Base-by-base conservation (phyloP, 1,284 basidiomycete species). In the Austropuccinia psidii region DNA sequence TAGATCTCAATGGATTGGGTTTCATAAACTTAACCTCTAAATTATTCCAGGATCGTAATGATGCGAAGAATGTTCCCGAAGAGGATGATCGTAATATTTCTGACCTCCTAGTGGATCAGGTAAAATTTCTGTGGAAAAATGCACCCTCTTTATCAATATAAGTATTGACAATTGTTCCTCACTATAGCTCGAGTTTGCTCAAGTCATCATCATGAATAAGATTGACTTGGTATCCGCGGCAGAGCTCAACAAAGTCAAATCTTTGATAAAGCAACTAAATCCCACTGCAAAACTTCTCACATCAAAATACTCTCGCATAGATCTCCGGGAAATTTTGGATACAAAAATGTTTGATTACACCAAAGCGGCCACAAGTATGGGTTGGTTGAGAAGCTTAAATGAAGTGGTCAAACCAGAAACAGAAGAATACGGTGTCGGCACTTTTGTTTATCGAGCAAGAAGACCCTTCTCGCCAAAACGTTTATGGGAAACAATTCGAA, bases 41-140 rank as follows among this genome's bases (percentile, higher is more conserved):
- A 8, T 49, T 39, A 24, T 37, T 43, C 15, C 43, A 67, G 65
- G 65, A 73, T 65, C 70, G 61, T 65, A 55, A 67, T 52, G 75
- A 66, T 11, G 52, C 61, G 11, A 76, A 77, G 27, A 78, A 81
- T 15, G 81, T 82, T n/a, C 79, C 77, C 27, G 79, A 79, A 29
- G 82, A 83, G 68, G 83, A 84, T 76, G 83, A 84, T 76, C 77
- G 82, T 29, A 83, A 83, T 76, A 82, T 84, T 72, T 80, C 80
- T 11, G 83, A 84, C 74, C 78, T 84, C 72, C 78, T 83, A 72
- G 80, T 79, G n/a, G 81, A 82, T 64, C 81, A 82, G 72, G 77
- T 68, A 29, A 68, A 52, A 41, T 19, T 33, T 33, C 33, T 45
- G 21, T 33, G 9, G 4, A 21, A 55, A n/a, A 27, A 13, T 8